phyloP scores from a whole-genome alignment of 2,329 filamentous ascomycete species.

The Colletotrichum godetiae region DNA sequence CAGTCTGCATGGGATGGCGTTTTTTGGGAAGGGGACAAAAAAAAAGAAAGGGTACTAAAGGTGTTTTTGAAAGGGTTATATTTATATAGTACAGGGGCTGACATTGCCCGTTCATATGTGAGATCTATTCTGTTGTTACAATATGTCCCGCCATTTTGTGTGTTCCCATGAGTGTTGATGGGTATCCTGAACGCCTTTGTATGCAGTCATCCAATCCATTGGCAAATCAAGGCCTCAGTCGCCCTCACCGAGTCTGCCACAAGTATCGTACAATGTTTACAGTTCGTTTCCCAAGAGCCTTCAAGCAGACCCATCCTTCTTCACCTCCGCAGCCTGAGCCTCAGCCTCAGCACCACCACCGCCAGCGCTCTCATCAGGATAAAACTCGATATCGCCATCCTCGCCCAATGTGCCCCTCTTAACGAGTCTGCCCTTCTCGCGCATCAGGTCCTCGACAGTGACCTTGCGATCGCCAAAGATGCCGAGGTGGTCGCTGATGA shows the following conservation, averaged over 20 bases:
- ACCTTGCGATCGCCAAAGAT: conserved; percentile 79
- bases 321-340: not conserved
- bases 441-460: conserved; percentile 82
- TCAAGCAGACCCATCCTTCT: conserved; percentile 19
- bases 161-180: conserved; percentile 6
- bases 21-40: conserved; percentile 3
- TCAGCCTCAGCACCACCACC: conserved; percentile 8
- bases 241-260: not conserved
- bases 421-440: conserved; percentile 78
- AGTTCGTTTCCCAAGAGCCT: not conserved
- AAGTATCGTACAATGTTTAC: not conserved
- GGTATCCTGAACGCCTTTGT: conserved; percentile 27
- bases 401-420: conserved; percentile 77
- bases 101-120: conserved; percentile 30
- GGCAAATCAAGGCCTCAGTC: not conserved
- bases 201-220: conserved; percentile 23
- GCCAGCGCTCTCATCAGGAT: conserved; percentile 72
- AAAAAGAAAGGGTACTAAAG: conserved; percentile 6
- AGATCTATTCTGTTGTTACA: conserved; percentile 24
- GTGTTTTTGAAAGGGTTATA: conserved; percentile 17
- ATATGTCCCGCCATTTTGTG: not conserved
- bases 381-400: conserved; percentile 92
- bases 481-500: conserved; percentile 89
- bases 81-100: conserved; percentile 31
- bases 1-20: conserved; percentile 35